Evolutionary conservation across 805 yeast genomes (phyloP), one percentile per base, ranked within the genome.

Genomic region (Ogataea nitratoaversa): DNA sequence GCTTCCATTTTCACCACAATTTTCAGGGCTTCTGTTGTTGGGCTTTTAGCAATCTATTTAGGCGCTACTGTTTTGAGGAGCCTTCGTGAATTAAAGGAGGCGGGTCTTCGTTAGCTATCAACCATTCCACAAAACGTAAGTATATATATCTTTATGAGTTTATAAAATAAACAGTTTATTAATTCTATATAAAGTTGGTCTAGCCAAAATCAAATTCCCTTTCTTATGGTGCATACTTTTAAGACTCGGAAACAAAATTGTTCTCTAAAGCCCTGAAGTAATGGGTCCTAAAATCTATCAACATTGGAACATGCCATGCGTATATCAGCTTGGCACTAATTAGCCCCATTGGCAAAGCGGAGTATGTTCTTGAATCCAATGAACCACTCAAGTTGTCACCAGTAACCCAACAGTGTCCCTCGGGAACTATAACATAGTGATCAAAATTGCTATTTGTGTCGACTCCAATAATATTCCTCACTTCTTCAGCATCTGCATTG

Each of bases 391-490:
- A 63, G 56, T 93, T 93, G 56, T 93, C 99, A 2, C 99, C 99
- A 0, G 97, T 88, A 3, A 90, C 82, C 98, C 98, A 93, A 35
- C 87, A 85, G 62, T 93, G 99, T 2, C 99, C 99, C 49, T 81
- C 78, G 1, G 99, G 99, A 0, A 93, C 90, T 41, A 67, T 70
- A 8, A 91, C 79, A 59, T 70, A 87, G 41, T 76, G 74, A 54
- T 76, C 70, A 38, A 38, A 56, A 17, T 57, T 61, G 32, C 8
- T 23, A 22, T 40, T 44, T 5, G 43, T 43, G 13, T 38, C 36
- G 8, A 23, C 42, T 17, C 32, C 47, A 8, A 22, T 22, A 2
- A 39, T 44, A 31, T 49, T 49, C 18, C 54, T 52, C 9, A 56
- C 55, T 23, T 37, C 41, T 38, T 28, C 28, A 34, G 8, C 25